A percentile compares a stretch with the other conserved stretches of the same genome.
Conservation (phyloP, 1,139 yeast species). For the Candida sp. region DNA sequence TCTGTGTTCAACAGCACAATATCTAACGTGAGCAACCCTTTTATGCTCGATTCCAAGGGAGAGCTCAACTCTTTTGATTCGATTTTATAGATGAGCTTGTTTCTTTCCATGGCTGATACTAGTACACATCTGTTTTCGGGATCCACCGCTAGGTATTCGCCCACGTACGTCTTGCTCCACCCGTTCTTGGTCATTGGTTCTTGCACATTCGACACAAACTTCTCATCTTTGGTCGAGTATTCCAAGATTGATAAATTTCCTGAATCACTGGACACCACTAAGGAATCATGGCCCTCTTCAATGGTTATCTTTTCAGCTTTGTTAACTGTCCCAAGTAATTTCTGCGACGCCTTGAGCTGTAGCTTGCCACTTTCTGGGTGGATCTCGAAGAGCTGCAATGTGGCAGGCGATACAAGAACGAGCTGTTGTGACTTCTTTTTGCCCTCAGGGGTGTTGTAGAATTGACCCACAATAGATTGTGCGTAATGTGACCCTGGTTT, state of each 20-base stretch:
- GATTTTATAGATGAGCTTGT: slow-evolving; percentile 62
- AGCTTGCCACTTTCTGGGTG: slow-evolving; percentile 63
- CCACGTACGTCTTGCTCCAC: slow-evolving; percentile 75
- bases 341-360: slow-evolving; percentile 41
- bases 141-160: slow-evolving; percentile 75
- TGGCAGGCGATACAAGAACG: slow-evolving; percentile 59
- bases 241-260: slow-evolving; percentile 71
- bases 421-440: slow-evolving; percentile 58
- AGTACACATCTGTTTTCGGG: slow-evolving; percentile 74
- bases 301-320: slow-evolving; percentile 58
- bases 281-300: slow-evolving; percentile 48
- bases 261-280: slow-evolving; percentile 81
- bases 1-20: slow-evolving; percentile 73
- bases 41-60: slow-evolving; percentile 71
- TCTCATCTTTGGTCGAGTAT: slow-evolving; percentile 38
- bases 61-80: slow-evolving; percentile 54
- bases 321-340: slow-evolving; percentile 65
- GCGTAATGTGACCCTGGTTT: slow-evolving; percentile 57
- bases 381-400: slow-evolving; percentile 54
- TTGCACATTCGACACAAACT: slow-evolving; percentile 55
- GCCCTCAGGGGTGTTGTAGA: slow-evolving; percentile 35
- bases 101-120: slow-evolving; percentile 73
- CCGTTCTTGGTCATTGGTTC: slow-evolving; percentile 83
- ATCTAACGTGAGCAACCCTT: slow-evolving; percentile 56
- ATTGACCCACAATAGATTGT: slow-evolving; percentile 68